These are phyloP conservation scores for Aquilaria yunnanensis DNA, from an alignment of 345 rosid species.

Conservation along the genomic window DNA sequence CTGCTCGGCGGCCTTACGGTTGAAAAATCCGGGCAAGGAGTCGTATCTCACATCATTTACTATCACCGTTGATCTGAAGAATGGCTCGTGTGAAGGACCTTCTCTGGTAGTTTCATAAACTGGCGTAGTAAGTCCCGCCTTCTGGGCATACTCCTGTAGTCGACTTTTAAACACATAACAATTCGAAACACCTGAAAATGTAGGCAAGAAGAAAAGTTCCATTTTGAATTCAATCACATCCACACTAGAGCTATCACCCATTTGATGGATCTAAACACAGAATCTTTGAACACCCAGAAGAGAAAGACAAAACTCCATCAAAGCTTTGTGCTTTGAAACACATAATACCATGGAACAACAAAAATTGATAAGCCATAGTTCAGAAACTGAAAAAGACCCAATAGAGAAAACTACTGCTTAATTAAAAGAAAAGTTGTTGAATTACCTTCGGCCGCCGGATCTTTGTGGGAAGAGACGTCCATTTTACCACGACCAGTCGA, in stretches of 20 bases:
- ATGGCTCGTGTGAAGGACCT: slow-evolving; percentile 88
- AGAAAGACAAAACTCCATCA: not conserved
- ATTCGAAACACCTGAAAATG: slow-evolving; percentile 55
- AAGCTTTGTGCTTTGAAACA: not conserved
- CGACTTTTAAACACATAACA: slow-evolving; percentile 85
- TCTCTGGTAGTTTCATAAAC: slow-evolving; percentile 72
- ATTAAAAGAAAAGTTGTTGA: no score
- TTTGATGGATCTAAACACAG: slow-evolving; percentile 1
- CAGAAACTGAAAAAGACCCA: no score
- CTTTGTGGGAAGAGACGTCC: no score
- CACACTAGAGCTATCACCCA: not conserved
- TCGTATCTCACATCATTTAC: slow-evolving; percentile 59
- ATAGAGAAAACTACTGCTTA: no score
- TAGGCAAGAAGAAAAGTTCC: not conserved
- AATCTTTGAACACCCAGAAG: not conserved
- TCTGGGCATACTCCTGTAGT: slow-evolving; percentile 83
- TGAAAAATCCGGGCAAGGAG: slow-evolving; percentile 78
- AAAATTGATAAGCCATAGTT: no score
- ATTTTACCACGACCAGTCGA: no score
- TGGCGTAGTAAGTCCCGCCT: slow-evolving; percentile 62
- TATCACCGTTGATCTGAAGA: slow-evolving; percentile 60
- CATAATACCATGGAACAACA: no score
- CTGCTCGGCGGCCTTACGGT: slow-evolving; percentile 95
- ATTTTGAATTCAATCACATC: no score
- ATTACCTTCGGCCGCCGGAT: no score